Evolutionary conservation across 192 early-diverging fungal species (phyloP).

Genomic region (Rhizoclosmatium sp.): DNA sequence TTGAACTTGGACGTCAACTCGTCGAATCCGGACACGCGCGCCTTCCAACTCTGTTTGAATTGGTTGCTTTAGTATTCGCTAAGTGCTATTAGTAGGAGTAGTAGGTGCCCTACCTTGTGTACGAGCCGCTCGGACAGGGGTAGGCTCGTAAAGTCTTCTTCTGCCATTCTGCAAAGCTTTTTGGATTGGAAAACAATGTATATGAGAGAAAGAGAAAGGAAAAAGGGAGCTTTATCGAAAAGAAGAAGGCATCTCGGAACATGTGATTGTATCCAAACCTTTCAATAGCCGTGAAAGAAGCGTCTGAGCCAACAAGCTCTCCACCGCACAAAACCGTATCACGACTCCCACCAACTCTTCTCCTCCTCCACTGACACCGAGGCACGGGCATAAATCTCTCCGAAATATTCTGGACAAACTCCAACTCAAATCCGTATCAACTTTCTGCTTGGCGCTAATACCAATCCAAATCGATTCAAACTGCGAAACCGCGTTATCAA

Average conservation of each 20-base stretch:
- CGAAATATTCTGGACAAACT: not conserved
- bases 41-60: slow-evolving; percentile 86
- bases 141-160: slow-evolving; percentile 80
- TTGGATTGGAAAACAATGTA: no score
- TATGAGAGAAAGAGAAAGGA: no score
- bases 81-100: not conserved
- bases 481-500: not conserved
- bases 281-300: not conserved
- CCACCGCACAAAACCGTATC: not conserved
- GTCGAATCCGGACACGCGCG: slow-evolving; percentile 82
- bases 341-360: not conserved
- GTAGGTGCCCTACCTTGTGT: slow-evolving; percentile 73
- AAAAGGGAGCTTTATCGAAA: no score
- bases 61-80: not conserved
- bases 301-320: not conserved
- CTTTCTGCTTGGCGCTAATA: not conserved
- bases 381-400: not conserved
- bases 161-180: slow-evolving; percentile 17
- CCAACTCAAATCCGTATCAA: not conserved
- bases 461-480: not conserved
- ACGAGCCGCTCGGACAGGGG: slow-evolving; percentile 80
- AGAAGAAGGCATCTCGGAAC: no score
- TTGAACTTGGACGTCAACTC: slow-evolving; percentile 77
- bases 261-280: not conserved
- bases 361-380: no score